Percentiles rank a stretch among this genome's conserved stretches.
phyloP scores from a whole-genome alignment of 306 rosid genomes.

The Prunus davidiana region DNA sequence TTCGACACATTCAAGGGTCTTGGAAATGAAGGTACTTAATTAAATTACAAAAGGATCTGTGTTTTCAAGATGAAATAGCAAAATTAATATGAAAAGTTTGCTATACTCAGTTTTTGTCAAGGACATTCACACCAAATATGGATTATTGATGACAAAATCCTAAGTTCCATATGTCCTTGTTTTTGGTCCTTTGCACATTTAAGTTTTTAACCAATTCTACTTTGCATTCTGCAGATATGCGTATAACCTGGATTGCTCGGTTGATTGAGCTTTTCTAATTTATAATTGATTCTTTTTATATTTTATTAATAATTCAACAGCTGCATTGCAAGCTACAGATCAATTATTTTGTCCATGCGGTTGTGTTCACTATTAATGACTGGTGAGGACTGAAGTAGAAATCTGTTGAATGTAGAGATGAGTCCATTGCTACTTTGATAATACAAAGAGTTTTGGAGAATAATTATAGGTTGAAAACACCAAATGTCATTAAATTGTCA shows the following conservation, averaged over 20 bases:
- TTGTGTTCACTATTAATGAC: neutral
- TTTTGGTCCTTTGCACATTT: neutral
- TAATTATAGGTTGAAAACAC: neutral
- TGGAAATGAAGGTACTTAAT: conserved; percentile 9
- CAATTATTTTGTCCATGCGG: neutral
- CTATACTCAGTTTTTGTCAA: neutral
- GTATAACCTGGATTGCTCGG: neutral
- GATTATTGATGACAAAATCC: neutral
- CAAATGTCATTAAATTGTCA: neutral
- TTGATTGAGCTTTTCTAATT: neutral
- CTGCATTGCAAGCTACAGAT: neutral
- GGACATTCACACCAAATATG: neutral
- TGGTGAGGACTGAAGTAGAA: neutral
- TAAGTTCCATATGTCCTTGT: neutral
- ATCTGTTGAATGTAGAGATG: neutral
- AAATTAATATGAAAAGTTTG: neutral
- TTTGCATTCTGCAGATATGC: neutral
- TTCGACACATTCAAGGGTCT: neutral
- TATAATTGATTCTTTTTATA: neutral
- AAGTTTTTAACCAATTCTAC: neutral
- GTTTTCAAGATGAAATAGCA: neutral
- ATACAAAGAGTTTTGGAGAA: neutral
- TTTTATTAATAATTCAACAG: neutral
- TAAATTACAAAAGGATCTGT: neutral
- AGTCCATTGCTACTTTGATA: neutral